Conservation (phyloP, 169 alveolate species). For the Cryptosporidium sp. region DNA sequence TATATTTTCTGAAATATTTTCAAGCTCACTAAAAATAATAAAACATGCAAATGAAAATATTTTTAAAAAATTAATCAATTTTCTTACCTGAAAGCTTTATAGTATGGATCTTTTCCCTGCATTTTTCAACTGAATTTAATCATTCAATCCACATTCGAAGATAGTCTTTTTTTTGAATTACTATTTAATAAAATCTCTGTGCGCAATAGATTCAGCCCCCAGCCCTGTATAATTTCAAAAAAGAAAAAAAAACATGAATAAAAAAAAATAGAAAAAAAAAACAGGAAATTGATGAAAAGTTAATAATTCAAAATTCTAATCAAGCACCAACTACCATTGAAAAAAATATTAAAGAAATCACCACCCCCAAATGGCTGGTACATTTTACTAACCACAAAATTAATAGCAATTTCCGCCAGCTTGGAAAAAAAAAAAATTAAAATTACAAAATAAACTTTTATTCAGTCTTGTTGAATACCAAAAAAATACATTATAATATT, state of each 20-base stretch:
- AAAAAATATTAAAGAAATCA: background rate
- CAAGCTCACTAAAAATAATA: constrained; percentile 42
- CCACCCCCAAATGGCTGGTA: constrained; percentile 15
- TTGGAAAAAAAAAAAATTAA: background rate
- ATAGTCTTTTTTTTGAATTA: background rate
- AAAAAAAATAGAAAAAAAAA: background rate
- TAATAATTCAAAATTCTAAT: background rate
- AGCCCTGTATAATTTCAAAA: background rate
- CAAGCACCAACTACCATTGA: constrained; percentile 14
- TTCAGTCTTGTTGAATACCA: background rate
- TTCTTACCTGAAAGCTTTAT: constrained; percentile 59
- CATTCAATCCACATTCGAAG: background rate
- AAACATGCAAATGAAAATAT: background rate
- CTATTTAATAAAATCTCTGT: background rate
- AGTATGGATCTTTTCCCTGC: constrained; percentile 50
- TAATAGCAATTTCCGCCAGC: constrained; percentile 19
- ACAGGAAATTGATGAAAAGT: background rate
- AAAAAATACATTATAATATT: background rate
- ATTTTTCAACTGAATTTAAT: background rate
- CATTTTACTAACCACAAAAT: constrained; percentile 29
- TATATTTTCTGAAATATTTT: constrained; percentile 10
- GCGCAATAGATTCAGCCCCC: constrained; percentile 6
- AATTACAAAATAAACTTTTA: background rate
- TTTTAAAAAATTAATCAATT: background rate
- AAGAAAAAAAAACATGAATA: background rate